Evolutionary conservation across 2,329 filamentous ascomycete species (phyloP), one percentile per base, ranked within the genome.

Genomic region (Colletotrichum viniferum): DNA sequence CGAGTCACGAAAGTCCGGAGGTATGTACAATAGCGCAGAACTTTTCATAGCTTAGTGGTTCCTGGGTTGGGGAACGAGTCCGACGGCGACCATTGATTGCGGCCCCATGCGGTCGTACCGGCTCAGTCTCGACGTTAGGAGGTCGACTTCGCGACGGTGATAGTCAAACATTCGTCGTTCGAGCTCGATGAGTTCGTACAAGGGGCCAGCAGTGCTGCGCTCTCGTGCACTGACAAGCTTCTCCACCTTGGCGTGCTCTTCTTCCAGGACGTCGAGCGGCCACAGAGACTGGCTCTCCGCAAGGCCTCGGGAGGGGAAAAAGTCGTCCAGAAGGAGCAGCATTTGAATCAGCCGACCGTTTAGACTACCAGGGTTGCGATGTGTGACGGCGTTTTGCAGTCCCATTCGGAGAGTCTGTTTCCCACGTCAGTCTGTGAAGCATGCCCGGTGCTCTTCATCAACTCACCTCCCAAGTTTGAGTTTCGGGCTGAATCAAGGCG

Each of bases 381-480:
- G 74, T 3, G 74, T 74, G 3, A 74, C 74, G 10, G 74, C 71
- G 26, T 70, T 74, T 34, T 76, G 70, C 5, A 76, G 55, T 30
- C 73, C 73, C 14, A 38, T 16, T 14, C 56, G 69, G 7, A 75
- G 63, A 56, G 73, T 75, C 73, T 75, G 34, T n/a, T 14, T 34
- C 21, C 16, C 26, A 14, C 21, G 13, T 64, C 26, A 68, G 43
- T 30, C 10, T 26, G 4, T 12, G 18, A 14, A 16, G 16, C 14
- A 18, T 52, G 12, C 7, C 12, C 5, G 34, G 28, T 1, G 8
- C 30, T 21, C 12, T 48, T 18, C 6, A 7, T 18, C 16, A 38
- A 61, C 73, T 71, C 26, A 67, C 76, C 70, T 89, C 87, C 87
- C 87, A 89, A 2, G 85, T 80, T 72, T 83, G 80, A 43, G 72